phyloP scores from a whole-genome alignment of 495 filamentous ascomycete species.

The Astrocystis sublimbata region DNA sequence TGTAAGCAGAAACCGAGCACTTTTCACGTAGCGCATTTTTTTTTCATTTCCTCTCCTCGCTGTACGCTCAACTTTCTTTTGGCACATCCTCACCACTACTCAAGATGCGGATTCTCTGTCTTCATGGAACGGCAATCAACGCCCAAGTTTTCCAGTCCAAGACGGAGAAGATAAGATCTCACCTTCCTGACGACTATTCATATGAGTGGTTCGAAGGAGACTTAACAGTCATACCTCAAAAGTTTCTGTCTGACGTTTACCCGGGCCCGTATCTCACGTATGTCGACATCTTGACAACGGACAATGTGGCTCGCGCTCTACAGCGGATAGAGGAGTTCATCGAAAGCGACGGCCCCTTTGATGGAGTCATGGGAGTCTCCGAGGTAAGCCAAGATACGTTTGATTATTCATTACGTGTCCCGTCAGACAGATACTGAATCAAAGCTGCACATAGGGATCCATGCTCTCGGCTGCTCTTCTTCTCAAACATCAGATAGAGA shows the following conservation, averaged over 20 bases:
- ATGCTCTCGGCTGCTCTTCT: not conserved
- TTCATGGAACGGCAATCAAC: constrained; percentile 11
- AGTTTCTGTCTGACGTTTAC: constrained; percentile 5
- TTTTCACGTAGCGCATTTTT: not conserved
- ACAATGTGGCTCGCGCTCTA: not conserved
- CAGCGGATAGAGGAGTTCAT: constrained; percentile 8
- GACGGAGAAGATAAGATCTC: not conserved
- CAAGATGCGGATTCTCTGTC: constrained; percentile 7
- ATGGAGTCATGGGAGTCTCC: constrained; percentile 20
- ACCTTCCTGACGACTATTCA: not conserved
- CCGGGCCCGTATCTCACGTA: constrained; percentile 8
- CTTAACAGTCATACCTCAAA: constrained; percentile 1
- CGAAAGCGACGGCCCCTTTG: constrained; percentile 21
- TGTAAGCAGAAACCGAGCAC: not conserved
- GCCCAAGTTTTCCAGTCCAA: constrained; percentile 7
- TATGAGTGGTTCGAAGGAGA: constrained; percentile 6
- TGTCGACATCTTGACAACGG: constrained; percentile 4
- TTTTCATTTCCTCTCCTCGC: not conserved
- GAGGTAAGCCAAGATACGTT: constrained; percentile 10
- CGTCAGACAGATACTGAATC: not conserved
- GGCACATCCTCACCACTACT: not conserved
- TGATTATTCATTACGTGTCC: not conserved
- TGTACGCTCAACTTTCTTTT: not conserved
- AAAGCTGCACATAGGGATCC: not conserved
- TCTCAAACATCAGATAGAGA: constrained; percentile 7